A percentile compares a stretch with the other conserved stretches of the same genome.
phyloP scores from a whole-genome alignment of 768 basidiomycete species.

The Boletus subcaerulescens region DNA sequence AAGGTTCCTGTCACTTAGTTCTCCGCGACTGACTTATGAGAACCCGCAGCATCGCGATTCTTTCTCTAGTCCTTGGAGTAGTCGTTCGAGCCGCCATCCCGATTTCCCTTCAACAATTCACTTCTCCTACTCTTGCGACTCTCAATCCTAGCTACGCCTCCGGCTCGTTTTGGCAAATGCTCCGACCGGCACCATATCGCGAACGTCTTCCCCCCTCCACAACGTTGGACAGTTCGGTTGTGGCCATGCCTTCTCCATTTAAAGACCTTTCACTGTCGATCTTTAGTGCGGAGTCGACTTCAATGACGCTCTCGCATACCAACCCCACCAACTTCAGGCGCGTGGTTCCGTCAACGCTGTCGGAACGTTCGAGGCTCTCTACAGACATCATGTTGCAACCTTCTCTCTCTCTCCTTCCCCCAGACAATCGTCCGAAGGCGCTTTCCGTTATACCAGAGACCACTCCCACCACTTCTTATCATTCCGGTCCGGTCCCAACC shows the following conservation, averaged over 20 bases:
- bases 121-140: conserved; percentile 15
- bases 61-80: conserved; percentile 64
- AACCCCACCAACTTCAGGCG: conserved; percentile 25
- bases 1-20: conserved; percentile 26
- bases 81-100: conserved; percentile 33
- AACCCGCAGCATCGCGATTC: conserved; percentile 55
- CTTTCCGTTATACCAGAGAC: conserved; percentile 26
- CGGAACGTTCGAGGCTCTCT: conserved; percentile 28
- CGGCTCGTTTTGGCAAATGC: conserved; percentile 39
- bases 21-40: conserved; percentile 8
- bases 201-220: conserved; percentile 32
- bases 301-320: conserved; percentile 22
- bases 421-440: conserved; percentile 27
- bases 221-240: conserved; percentile 28
- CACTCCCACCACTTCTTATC: conserved; percentile 3
- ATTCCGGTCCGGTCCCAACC: conserved; percentile 16
- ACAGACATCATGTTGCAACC: conserved; percentile 40
- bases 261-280: conserved; percentile 53
- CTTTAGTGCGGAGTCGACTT: conserved; percentile 45
- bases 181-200: conserved; percentile 41
- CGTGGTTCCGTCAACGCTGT: conserved; percentile 17
- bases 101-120: conserved; percentile 20
- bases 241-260: conserved; percentile 36
- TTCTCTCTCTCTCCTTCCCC: conserved; percentile 23
- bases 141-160: conserved; percentile 27